Conservation (phyloP, 192 early-diverging fungal species). For the Linnemannia hyalina region DNA sequence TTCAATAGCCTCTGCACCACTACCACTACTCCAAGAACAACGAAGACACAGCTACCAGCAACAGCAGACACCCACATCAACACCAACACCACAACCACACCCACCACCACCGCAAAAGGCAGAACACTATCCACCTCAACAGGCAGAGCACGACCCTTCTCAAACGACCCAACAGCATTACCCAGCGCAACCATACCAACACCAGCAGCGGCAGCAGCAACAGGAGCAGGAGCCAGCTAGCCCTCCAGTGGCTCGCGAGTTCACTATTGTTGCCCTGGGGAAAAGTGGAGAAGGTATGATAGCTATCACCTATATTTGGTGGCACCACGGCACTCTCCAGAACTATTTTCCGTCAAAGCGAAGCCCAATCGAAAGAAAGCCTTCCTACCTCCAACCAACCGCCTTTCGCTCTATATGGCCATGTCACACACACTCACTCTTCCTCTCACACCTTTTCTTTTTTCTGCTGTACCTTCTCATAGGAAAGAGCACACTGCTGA, state of each 20-base stretch:
- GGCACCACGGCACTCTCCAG: neutral
- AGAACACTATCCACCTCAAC: conserved; percentile 4
- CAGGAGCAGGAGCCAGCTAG: neutral
- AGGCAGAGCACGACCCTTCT: neutral
- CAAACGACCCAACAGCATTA: neutral
- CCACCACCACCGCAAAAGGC: conserved; percentile 7
- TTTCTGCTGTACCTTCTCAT: neutral
- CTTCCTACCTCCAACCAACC: neutral
- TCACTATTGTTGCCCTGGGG: conserved; percentile 51
- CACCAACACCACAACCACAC: neutral
- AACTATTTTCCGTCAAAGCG: neutral
- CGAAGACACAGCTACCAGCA: conserved; percentile 1
- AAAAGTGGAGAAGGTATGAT: conserved; percentile 52
- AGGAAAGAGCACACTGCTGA: conserved; percentile 64
- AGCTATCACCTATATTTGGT: neutral
- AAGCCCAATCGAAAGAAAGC: neutral
- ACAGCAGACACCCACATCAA: neutral
- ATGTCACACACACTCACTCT: neutral
- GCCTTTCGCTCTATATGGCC: neutral
- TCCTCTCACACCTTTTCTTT: neutral
- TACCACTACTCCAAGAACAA: neutral
- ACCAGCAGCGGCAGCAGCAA: conserved; percentile 15
- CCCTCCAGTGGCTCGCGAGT: conserved; percentile 18
- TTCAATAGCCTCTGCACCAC: neutral
- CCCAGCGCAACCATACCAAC: neutral